phyloP scores from a whole-genome alignment of 164 flowering plant genomes.

The Paratinospora sagittata region DNA sequence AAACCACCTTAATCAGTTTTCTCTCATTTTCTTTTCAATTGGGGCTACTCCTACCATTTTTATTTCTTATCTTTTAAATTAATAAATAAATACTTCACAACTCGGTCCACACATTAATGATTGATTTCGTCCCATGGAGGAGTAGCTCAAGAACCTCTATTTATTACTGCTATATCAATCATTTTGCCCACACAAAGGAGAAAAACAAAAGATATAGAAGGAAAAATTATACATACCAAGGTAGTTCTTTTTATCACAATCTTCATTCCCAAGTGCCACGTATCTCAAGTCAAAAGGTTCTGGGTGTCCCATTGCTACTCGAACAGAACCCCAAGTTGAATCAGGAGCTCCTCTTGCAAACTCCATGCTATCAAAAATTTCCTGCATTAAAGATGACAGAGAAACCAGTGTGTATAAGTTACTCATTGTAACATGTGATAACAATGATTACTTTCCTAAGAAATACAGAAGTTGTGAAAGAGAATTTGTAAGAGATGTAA shows the following conservation, averaged over 20 bases:
- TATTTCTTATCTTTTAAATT: background rate
- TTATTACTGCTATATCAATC: background rate
- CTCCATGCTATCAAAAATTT: slow-evolving; percentile 77
- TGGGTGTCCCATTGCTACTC: slow-evolving; percentile 92
- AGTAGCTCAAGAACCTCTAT: background rate
- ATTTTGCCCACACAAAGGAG: background rate
- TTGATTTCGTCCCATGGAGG: background rate
- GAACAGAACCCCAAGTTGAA: slow-evolving; percentile 84
- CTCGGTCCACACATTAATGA: background rate
- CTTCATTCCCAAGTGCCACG: slow-evolving; percentile 90
- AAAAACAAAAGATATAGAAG: background rate
- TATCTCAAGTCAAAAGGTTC: slow-evolving; percentile 82
- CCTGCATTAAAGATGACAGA: slow-evolving; percentile 37
- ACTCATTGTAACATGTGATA: background rate
- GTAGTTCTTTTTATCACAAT: slow-evolving; percentile 65
- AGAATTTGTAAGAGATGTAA: background rate
- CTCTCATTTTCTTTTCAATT: too few species aligned
- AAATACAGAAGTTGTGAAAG: background rate
- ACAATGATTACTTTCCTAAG: background rate
- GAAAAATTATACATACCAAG: slow-evolving; percentile 36
- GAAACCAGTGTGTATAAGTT: background rate
- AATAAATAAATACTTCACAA: background rate
- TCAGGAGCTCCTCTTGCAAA: slow-evolving; percentile 74
- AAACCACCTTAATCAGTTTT: too few species aligned
- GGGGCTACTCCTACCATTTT: background rate